Evolutionary conservation across 768 basidiomycete genomes (phyloP).

Genomic region (Lactarius vividus): DNA sequence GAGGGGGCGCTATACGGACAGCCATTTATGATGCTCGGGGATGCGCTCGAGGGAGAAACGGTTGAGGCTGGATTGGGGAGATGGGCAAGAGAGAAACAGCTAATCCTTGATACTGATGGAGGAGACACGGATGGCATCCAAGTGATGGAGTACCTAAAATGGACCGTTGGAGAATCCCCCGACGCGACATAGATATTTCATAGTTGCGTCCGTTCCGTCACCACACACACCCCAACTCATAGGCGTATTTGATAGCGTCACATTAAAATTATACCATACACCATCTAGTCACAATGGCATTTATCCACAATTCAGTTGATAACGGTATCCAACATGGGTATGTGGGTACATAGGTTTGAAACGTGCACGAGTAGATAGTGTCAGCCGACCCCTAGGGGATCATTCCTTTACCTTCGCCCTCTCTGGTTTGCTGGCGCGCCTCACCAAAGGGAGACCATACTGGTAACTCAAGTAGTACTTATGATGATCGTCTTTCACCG

Average conservation of each 20-base stretch:
- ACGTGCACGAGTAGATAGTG: not conserved
- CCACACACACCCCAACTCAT: not conserved
- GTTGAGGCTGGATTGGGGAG: conserved; percentile 22
- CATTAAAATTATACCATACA: not conserved
- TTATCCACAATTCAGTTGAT: not conserved
- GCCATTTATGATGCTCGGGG: conserved; percentile 26
- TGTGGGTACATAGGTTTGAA: not conserved
- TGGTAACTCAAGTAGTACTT: conserved; percentile 45
- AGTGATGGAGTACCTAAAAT: conserved; percentile 25
- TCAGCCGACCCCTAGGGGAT: not conserved
- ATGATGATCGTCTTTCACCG: conserved; percentile 56
- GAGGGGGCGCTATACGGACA: conserved; percentile 26
- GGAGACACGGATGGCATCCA: conserved; percentile 19
- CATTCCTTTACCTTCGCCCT: not conserved
- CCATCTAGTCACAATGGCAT: conserved; percentile 1
- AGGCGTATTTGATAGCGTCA: not conserved
- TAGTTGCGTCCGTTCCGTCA: not conserved
- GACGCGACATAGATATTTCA: not conserved
- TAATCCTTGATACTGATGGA: conserved; percentile 20
- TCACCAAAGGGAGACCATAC: conserved; percentile 45
- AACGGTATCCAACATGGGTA: not conserved
- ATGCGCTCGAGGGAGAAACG: conserved; percentile 19
- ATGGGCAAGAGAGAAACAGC: conserved; percentile 24
- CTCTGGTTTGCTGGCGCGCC: conserved; percentile 5
- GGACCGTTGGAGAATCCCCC: conserved; percentile 23